phyloP scores from a whole-genome alignment of 2,329 filamentous ascomycete genomes.

The Talaromyces sp. region DNA sequence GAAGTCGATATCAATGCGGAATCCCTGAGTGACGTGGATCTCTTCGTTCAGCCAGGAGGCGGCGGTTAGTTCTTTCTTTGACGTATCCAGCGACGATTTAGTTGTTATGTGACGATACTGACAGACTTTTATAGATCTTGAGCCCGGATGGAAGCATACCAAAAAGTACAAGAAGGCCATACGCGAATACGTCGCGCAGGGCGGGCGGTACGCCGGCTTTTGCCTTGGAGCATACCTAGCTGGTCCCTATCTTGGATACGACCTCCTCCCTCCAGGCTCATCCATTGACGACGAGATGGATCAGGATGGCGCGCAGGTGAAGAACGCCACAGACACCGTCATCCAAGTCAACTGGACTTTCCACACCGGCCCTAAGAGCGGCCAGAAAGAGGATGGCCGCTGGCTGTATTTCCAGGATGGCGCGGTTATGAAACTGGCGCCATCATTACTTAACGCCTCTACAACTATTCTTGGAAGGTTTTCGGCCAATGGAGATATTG shows the following conservation, averaged over 20 bases:
- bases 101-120: not conserved
- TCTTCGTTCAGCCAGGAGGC: not conserved
- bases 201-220: slow-evolving; percentile 4
- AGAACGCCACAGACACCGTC: not conserved
- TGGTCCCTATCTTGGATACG: not conserved
- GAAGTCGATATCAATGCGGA: not conserved
- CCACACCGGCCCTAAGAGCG: not conserved
- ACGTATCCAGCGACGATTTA: not conserved
- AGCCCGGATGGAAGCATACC: slow-evolving; percentile 12
- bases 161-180: slow-evolving; percentile 5
- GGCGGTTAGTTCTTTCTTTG: not conserved
- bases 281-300: not conserved
- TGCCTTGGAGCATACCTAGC: slow-evolving; percentile 9
- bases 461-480: not conserved
- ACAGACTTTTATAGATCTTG: not conserved
- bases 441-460: not conserved
- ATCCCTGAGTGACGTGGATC: not conserved
- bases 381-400: not conserved
- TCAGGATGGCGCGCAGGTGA: not conserved
- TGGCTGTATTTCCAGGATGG: not conserved
- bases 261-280: not conserved
- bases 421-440: not conserved
- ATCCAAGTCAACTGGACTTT: not conserved
- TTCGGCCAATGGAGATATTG: not conserved
- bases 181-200: not conserved